A percentile compares a stretch with the other conserved stretches of the same genome.
Conservation (phyloP, 768 basidiomycete genomes). For the Psilocybe sp. region DNA sequence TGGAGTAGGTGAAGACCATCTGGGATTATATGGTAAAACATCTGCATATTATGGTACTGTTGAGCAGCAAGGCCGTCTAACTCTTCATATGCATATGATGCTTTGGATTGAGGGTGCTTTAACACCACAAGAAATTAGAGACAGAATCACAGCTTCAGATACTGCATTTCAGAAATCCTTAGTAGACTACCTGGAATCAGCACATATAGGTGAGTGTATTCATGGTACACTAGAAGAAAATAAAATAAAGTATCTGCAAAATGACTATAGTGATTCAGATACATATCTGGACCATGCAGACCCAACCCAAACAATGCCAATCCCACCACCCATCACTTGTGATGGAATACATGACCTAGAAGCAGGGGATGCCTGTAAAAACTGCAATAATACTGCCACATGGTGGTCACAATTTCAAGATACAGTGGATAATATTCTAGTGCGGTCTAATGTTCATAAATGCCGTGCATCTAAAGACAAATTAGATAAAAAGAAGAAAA, state of each 20-base stretch:
- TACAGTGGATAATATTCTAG: slow-evolving; percentile 26
- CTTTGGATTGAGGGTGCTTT: slow-evolving; percentile 23
- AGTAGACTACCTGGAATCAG: no score
- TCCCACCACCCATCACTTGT: slow-evolving; percentile 19
- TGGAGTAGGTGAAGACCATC: slow-evolving; percentile 19
- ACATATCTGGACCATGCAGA: no score
- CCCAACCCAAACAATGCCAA: no score
- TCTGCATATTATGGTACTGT: slow-evolving; percentile 16
- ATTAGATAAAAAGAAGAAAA: background rate
- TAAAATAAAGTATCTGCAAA: no score
- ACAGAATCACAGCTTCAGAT: slow-evolving; percentile 33
- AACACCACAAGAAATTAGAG: slow-evolving; percentile 22
- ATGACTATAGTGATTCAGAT: no score
- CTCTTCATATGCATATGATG: slow-evolving; percentile 23
- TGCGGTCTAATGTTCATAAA: slow-evolving; percentile 25
- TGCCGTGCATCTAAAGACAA: slow-evolving; percentile 11
- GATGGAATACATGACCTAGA: slow-evolving; percentile 1
- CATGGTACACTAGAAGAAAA: no score
- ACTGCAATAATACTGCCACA: slow-evolving; percentile 9
- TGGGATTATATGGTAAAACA: slow-evolving; percentile 13
- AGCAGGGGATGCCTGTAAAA: background rate
- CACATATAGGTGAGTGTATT: no score
- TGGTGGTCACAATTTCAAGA: slow-evolving; percentile 17
- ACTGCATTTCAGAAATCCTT: no score
- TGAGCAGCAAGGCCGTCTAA: slow-evolving; percentile 20